A percentile compares a stretch with the other conserved stretches of the same genome.
phyloP scores from a whole-genome alignment of 352 stramenopile species.

The Phytopythium chamaehyphon region DNA sequence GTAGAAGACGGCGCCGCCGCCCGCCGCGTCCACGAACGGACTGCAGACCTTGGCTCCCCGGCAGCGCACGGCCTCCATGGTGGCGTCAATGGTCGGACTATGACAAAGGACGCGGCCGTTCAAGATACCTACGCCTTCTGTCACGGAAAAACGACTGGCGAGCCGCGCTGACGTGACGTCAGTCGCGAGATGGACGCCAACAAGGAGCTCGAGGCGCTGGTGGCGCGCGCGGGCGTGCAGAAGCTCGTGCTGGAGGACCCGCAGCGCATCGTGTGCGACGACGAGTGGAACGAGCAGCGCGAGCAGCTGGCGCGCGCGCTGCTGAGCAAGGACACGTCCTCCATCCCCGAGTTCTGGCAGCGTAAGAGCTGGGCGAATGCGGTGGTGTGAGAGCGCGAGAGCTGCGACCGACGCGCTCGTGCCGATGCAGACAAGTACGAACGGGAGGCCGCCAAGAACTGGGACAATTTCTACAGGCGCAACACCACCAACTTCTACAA shows the following conservation, averaged over 20 bases:
- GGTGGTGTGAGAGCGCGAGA: no score
- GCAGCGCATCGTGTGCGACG: constrained; percentile 63
- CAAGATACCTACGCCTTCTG: no score
- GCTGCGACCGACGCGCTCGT: not conserved
- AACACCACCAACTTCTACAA: constrained; percentile 96
- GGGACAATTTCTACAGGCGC: constrained; percentile 94
- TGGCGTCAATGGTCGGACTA: not conserved
- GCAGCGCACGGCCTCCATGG: constrained; percentile 35
- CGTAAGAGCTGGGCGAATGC: no score
- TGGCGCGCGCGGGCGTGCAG: constrained; percentile 63
- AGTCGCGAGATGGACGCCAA: constrained; percentile 52
- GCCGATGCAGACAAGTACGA: constrained; percentile 67
- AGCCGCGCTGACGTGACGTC: not conserved
- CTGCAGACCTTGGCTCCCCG: constrained; percentile 71
- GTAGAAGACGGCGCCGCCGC: constrained; percentile 49
- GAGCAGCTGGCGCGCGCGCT: constrained; percentile 64
- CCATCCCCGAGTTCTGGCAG: constrained; percentile 79
- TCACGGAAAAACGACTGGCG: no score
- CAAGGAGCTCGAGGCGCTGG: constrained; percentile 69
- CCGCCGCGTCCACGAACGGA: constrained; percentile 39
- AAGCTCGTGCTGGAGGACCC: constrained; percentile 67
- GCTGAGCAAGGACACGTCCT: constrained; percentile 69
- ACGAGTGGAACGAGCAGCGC: constrained; percentile 81
- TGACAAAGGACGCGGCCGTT: constrained; percentile 16
- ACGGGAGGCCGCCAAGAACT: constrained; percentile 80